Conservation (phyloP, 2,329 filamentous ascomycete species). For the Aotearoamyces nothofagi region DNA sequence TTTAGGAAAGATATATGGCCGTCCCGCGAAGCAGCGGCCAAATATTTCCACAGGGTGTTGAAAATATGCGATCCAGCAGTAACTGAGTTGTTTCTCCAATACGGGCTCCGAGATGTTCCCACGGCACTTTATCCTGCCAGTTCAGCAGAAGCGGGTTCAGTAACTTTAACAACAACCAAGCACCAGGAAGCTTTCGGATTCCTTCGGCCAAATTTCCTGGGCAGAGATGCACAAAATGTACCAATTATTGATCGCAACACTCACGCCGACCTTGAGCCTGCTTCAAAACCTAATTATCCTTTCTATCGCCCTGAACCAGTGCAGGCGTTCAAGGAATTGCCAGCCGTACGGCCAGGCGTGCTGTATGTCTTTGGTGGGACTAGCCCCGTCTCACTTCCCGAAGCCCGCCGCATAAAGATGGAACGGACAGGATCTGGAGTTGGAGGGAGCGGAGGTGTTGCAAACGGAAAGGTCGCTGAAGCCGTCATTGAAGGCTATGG, state of each 20-base stretch:
- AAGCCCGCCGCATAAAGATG: constrained; percentile 41
- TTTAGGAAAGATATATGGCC: constrained; percentile 72
- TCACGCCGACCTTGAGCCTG: constrained; percentile 18
- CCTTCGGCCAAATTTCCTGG: constrained; percentile 35
- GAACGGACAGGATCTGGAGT: constrained; percentile 45
- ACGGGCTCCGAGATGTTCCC: constrained; percentile 61
- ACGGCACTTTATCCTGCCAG: constrained; percentile 38
- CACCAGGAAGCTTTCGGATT: constrained; percentile 81
- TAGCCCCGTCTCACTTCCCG: constrained; percentile 38
- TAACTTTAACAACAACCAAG: constrained; percentile 68
- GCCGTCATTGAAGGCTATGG: constrained; percentile 50
- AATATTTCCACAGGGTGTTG: constrained; percentile 58
- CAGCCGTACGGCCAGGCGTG: constrained; percentile 44
- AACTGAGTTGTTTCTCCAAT: constrained; percentile 54
- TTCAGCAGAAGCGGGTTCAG: constrained; percentile 25
- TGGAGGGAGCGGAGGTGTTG: constrained; percentile 50
- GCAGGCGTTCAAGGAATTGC: constrained; percentile 39
- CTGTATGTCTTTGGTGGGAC: constrained; percentile 54
- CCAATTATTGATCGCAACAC: constrained; percentile 28
- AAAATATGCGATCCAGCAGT: constrained; percentile 69
- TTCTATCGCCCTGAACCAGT: constrained; percentile 55
- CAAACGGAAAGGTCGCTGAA: constrained; percentile 51
- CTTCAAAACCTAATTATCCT: constrained; percentile 29
- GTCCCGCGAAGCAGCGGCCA: constrained; percentile 51
- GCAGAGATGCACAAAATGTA: constrained; percentile 4